Evolutionary conservation across 1,284 basidiomycete species (phyloP).

Genomic region (Papiliotrema fonsecae): DNA sequence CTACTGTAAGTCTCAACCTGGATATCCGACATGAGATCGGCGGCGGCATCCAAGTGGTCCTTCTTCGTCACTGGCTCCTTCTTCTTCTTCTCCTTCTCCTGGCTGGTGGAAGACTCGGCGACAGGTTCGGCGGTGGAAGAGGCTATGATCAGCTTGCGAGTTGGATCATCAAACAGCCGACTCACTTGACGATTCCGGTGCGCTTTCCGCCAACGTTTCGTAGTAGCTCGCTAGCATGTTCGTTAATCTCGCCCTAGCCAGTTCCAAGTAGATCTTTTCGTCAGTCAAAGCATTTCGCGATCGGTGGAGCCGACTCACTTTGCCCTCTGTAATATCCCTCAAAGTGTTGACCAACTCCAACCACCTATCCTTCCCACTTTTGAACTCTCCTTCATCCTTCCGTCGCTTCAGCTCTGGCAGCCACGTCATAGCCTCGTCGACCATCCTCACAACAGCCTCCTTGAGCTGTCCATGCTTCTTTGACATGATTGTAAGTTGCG

Average conservation of each 20-base stretch:
- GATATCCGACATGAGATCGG: conserved; percentile 86
- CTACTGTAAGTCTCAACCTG: conserved; percentile 99
- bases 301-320: conserved; percentile 54
- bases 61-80: conserved; percentile 45
- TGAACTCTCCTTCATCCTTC: conserved; percentile 44
- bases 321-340: conserved; percentile 90
- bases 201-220: conserved; percentile 57
- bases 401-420: conserved; percentile 59
- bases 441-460: conserved; percentile 80
- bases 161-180: background rate
- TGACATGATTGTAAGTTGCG: conserved; percentile 66
- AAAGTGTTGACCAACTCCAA: conserved; percentile 82
- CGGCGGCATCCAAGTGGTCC: conserved; percentile 70
- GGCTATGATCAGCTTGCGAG: background rate
- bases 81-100: conserved; percentile 40
- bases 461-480: conserved; percentile 99
- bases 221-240: conserved; percentile 76
- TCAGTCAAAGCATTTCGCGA: conserved; percentile 11
- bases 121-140: conserved; percentile 9
- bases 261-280: conserved; percentile 88
- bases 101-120: conserved; percentile 26
- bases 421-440: conserved; percentile 78
- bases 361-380: conserved; percentile 70
- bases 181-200: conserved; percentile 40
- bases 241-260: conserved; percentile 89